These are phyloP conservation scores for Scheffersomyces cryptocercus DNA, from an alignment of 1,139 yeast species.

Conservation along the genomic window DNA sequence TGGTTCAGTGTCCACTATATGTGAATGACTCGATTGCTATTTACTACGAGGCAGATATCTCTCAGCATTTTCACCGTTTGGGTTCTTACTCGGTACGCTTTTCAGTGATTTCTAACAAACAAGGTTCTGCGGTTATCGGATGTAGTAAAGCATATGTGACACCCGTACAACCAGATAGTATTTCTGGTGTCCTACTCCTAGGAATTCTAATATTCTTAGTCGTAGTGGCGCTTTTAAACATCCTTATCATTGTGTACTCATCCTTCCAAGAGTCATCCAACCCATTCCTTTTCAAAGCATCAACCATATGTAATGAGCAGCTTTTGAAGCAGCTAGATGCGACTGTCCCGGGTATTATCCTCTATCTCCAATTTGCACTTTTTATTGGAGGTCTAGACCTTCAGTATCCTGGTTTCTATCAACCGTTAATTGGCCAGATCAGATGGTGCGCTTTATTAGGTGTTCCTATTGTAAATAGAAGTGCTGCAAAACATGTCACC, in stretches of 20 bases:
- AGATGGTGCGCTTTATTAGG: constrained; percentile 43
- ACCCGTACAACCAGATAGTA: constrained; percentile 37
- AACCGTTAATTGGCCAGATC: constrained; percentile 48
- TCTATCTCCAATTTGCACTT: constrained; percentile 59
- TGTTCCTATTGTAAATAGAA: constrained; percentile 16
- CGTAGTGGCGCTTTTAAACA: constrained; percentile 42
- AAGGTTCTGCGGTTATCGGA: constrained; percentile 38
- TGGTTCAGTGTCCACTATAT: constrained; percentile 44
- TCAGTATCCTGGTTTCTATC: constrained; percentile 65
- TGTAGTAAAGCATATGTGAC: constrained; percentile 53
- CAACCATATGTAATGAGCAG: constrained; percentile 61
- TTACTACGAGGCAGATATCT: constrained; percentile 39
- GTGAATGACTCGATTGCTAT: constrained; percentile 40
- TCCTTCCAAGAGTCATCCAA: constrained; percentile 65
- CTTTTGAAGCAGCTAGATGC: constrained; percentile 61
- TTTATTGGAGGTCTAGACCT: constrained; percentile 58
- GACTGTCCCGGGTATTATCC: constrained; percentile 47
- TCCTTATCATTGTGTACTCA: constrained; percentile 47
- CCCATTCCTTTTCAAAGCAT: constrained; percentile 57
- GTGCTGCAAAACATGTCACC: constrained; percentile 3
- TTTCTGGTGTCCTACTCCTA: constrained; percentile 37
- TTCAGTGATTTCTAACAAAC: constrained; percentile 40
- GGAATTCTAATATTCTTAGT: constrained; percentile 45
- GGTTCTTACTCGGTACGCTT: constrained; percentile 46
- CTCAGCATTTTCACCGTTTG: constrained; percentile 32